Base-by-base conservation (phyloP, 225 moss, liverwort and hornwort species). In the Polytrichum commune region DNA sequence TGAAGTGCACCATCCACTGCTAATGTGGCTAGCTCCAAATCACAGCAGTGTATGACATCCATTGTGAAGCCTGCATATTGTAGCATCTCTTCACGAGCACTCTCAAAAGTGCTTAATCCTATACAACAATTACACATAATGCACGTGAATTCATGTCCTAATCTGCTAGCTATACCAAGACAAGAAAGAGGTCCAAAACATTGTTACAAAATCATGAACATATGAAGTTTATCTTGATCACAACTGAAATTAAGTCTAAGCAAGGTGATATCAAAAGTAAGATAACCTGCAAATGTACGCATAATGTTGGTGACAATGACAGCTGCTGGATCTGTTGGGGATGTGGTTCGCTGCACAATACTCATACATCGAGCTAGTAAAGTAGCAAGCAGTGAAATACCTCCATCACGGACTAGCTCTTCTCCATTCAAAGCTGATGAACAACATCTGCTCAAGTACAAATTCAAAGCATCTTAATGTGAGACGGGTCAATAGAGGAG, bases 341-440 rank as follows among this genome's bases (percentile, higher is more conserved):
- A 72, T 20, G 95, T 95, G 62, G 87, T 89, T 64, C 83, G 87
- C 77, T 95, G 90, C 54, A 95, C 95, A 73, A 95, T 89, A 76
- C 83, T 91, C 95, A 95, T 95, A 83, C 90, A 92, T 32, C 95
- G 90, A 35, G 95, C 84, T 75, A 95, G 83, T 69, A 95, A 84
- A 29, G 89, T 95, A 27, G 92, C 83, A 72, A 95, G 82, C 71
- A 95, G 64, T 22, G 86, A 86, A 54, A 92, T 89, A 68, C 95
- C 95, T 65, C 90, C 95, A 70, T 95, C 95, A 60, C 95, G 87
- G 63, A 95, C 92, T 63, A 95, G 89, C 83, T 95, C 95, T 76
- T 95, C 95, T 62, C 95, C 95, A 70, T 95, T 95, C 60, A 95
- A 86, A 35, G 90, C 92, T 57, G 95, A 95, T 28, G 95, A 95